These are phyloP conservation scores for Colletotrichum truncatum DNA, from an alignment of 2,329 filamentous ascomycete species.

Conservation along the genomic window DNA sequence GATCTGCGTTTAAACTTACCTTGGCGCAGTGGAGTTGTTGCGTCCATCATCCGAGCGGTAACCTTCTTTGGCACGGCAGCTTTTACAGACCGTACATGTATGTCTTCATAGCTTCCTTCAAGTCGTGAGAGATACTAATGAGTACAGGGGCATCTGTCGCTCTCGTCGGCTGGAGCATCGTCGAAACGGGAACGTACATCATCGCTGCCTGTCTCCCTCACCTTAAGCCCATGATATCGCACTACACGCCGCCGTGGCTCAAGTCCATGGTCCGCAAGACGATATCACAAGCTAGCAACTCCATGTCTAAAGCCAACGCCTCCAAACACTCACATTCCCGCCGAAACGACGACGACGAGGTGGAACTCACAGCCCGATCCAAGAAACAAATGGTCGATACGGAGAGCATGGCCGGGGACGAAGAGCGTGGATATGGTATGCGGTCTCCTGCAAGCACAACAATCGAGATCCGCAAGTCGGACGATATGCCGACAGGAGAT, in stretches of 20 bases:
- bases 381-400: not conserved
- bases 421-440: slow-evolving; percentile 16
- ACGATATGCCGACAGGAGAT: slow-evolving; percentile 2
- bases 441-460: slow-evolving; percentile 12
- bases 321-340: not conserved
- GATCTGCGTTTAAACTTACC: not conserved
- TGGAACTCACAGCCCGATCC: slow-evolving; percentile 21
- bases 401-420: not conserved
- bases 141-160: slow-evolving; percentile 23
- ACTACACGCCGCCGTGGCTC: slow-evolving; percentile 28
- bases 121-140: not conserved
- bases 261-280: slow-evolving; percentile 25
- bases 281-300: slow-evolving; percentile 17
- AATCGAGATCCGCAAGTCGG: slow-evolving; percentile 18
- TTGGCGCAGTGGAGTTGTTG: slow-evolving; percentile 9
- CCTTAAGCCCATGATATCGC: slow-evolving; percentile 32
- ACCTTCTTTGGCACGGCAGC: slow-evolving; percentile 22
- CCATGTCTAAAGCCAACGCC: slow-evolving; percentile 1
- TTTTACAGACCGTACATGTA: slow-evolving; percentile 26
- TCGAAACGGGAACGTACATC: slow-evolving; percentile 32
- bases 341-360: slow-evolving; percentile 8
- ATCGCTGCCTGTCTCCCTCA: slow-evolving; percentile 37
- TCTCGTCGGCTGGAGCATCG: slow-evolving; percentile 28
- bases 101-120: accelerated
- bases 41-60: slow-evolving; percentile 21